Evolutionary conservation across 139 green algal genomes (phyloP).

Genomic region (Yamagishiella unicocca): DNA sequence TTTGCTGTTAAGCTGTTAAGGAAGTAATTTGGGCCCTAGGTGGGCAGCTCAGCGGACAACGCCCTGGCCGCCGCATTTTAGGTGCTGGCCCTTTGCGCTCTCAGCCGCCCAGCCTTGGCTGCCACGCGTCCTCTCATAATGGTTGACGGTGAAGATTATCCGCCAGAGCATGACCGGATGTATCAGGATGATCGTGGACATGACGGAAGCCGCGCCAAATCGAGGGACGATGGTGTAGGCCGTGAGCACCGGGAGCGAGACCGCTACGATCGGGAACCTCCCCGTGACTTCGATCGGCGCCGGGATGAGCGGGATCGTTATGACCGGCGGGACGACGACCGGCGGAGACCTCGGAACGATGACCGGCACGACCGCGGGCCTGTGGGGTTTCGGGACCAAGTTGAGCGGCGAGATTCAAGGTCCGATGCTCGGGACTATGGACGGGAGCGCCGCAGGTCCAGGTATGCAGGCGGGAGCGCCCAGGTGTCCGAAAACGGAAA

Average conservation of each 20-base stretch:
- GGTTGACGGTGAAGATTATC: slow-evolving; percentile 23
- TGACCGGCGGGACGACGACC: slow-evolving; percentile 12
- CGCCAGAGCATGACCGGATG: slow-evolving; percentile 1
- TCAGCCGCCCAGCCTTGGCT: background rate
- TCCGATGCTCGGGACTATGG: slow-evolving; percentile 12
- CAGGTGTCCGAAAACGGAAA: too few relatives aligned
- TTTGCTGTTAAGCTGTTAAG: too few relatives aligned
- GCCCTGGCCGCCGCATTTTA: too few relatives aligned
- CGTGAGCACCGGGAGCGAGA: background rate
- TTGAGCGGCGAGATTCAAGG: background rate
- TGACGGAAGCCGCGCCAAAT: background rate
- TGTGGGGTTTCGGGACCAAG: background rate
- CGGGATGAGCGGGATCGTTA: background rate
- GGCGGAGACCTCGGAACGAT: slow-evolving; percentile 7
- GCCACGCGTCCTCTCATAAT: background rate
- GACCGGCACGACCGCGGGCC: slow-evolving; percentile 12
- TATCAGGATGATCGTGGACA: background rate
- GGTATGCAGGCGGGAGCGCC: too few relatives aligned
- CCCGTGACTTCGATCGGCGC: slow-evolving; percentile 18
- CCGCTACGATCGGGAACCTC: background rate
- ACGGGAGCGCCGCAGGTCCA: background rate
- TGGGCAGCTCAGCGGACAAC: too few relatives aligned
- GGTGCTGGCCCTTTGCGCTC: too few relatives aligned
- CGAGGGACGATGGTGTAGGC: background rate
- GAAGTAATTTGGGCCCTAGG: too few relatives aligned